Base-by-base conservation (phyloP, 2,329 filamentous ascomycete species). In the Hypoxylon sp. region DNA sequence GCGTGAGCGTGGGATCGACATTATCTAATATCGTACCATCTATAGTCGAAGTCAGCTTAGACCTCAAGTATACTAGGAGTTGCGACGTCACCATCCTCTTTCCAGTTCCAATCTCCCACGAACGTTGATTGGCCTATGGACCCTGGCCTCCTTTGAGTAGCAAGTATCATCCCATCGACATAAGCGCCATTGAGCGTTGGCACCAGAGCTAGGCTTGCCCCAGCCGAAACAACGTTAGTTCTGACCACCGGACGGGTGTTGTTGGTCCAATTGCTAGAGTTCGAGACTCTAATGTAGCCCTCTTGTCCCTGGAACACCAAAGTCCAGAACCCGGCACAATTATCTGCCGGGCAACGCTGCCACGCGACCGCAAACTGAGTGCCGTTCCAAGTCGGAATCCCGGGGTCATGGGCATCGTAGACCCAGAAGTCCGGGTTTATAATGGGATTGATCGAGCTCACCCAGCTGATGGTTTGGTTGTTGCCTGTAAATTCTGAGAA, bases 361-460 rank as follows among this genome's bases (percentile, higher is more conserved):
- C 69, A 73, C 3, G 66, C 60, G 1, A 52, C 69, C 16, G 71
- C 54, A 3, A 71, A 7, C 43, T 70, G 63, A 1, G 65, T 65
- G 34, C 39, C 50, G 19, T 65, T 63, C 69, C 64, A 68, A 9
- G 60, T 62, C 16, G n/a, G 52, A 12, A 63, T 37, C 4, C 8
- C 48, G n/a, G 61, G 46, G 5, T 51, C 32, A 30, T 37, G 46
- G 5, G 54, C 32, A 30, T 37, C 48, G 27, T 67, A 69, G 1
- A 45, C 52, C 70, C 70, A 71, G 37, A 56, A 67, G 16, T 71
- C 47, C 2, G 70, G 68, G 21, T 34, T 39, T 7, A 21, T 37
- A 19, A 45, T 23, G n/a, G 64, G 68, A 12, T 57, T 48, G 8
- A 47, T 57, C 16, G 57, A 64, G 27, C 27, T 51, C 25, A 61